A percentile compares a stretch with the other conserved stretches of the same genome.
These are phyloP conservation scores for Diaporthe caulivora DNA, from an alignment of 2,329 filamentous ascomycete species.

Conservation along the genomic window DNA sequence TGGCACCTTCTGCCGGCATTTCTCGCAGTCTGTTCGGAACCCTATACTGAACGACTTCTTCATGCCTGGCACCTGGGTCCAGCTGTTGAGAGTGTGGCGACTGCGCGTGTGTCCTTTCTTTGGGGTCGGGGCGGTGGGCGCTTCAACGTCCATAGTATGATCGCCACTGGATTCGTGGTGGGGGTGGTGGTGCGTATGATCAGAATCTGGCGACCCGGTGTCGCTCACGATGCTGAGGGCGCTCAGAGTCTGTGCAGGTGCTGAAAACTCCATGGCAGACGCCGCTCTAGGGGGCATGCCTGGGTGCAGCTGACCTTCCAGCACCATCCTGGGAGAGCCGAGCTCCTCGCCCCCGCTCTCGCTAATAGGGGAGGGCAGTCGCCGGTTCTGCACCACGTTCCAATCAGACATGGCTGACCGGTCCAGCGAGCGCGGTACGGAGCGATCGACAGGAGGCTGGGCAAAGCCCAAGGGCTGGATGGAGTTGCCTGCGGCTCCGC, in stretches of 20 bases:
- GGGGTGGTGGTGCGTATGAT: slow-evolving; percentile 35
- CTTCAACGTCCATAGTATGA: slow-evolving; percentile 51
- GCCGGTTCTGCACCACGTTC: slow-evolving; percentile 65
- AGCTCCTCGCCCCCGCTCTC: slow-evolving; percentile 63
- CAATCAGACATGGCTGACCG: slow-evolving; percentile 58
- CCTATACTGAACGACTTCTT: slow-evolving; percentile 83
- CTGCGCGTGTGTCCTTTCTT: slow-evolving; percentile 69
- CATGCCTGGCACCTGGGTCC: slow-evolving; percentile 70
- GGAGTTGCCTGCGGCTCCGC: slow-evolving; percentile 50
- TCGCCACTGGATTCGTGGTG: slow-evolving; percentile 29
- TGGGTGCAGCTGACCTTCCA: slow-evolving; percentile 52
- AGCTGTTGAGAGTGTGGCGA: slow-evolving; percentile 70
- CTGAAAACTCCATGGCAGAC: slow-evolving; percentile 49
- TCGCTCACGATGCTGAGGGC: slow-evolving; percentile 45
- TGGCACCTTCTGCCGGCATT: slow-evolving; percentile 79
- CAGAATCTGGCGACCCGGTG: slow-evolving; percentile 17
- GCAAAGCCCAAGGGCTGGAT: slow-evolving; percentile 51
- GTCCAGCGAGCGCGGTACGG: slow-evolving; percentile 63
- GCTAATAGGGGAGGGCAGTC: slow-evolving; percentile 71
- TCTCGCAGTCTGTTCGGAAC: slow-evolving; percentile 82
- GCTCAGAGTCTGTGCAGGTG: slow-evolving; percentile 35
- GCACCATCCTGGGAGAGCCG: slow-evolving; percentile 54
- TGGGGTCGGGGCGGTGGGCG: slow-evolving; percentile 61
- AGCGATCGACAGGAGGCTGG: slow-evolving; percentile 56
- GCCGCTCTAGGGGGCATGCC: slow-evolving; percentile 51